phyloP scores from a whole-genome alignment of 805 yeast species.

The Yarrowia divulgata region DNA sequence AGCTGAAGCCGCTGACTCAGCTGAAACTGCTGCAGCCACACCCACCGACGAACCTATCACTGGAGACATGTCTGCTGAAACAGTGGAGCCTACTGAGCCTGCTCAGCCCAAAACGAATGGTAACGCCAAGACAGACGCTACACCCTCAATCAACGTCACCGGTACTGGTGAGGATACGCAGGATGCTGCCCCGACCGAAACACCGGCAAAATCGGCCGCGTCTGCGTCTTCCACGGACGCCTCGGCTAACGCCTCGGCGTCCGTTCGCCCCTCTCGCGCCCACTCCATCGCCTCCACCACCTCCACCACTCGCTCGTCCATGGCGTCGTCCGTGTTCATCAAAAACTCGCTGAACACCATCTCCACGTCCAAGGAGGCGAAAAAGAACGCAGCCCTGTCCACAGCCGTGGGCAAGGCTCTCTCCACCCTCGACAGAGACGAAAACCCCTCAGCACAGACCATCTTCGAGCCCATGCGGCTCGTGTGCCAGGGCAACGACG shows the following conservation, averaged over 20 bases:
- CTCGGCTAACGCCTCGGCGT: not conserved
- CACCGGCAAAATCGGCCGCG: not conserved
- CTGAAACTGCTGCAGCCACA: too few species aligned
- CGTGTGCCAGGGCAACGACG: conserved; percentile 72
- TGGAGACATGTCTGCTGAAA: conserved; percentile 6
- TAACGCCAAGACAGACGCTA: not conserved
- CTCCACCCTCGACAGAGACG: conserved; percentile 44
- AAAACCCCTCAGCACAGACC: conserved; percentile 56
- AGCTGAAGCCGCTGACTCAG: not conserved
- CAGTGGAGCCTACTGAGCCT: not conserved
- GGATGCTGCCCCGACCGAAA: not conserved
- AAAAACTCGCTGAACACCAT: conserved; percentile 66
- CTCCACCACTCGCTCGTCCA: conserved; percentile 46
- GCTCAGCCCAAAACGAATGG: not conserved
- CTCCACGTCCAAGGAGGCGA: conserved; percentile 65
- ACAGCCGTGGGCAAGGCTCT: conserved; percentile 51
- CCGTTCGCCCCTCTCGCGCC: conserved; percentile 40
- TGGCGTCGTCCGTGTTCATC: conserved; percentile 56
- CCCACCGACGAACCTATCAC: not conserved
- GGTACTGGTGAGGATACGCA: not conserved
- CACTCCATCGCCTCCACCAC: conserved; percentile 44
- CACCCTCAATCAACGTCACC: not conserved
- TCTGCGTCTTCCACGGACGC: not conserved
- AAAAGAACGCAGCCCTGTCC: conserved; percentile 54
- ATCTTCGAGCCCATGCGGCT: conserved; percentile 80